These are phyloP conservation scores for Persicaria tinctoria DNA, from an alignment of 148 eudicot genomes.

Conservation along the genomic window DNA sequence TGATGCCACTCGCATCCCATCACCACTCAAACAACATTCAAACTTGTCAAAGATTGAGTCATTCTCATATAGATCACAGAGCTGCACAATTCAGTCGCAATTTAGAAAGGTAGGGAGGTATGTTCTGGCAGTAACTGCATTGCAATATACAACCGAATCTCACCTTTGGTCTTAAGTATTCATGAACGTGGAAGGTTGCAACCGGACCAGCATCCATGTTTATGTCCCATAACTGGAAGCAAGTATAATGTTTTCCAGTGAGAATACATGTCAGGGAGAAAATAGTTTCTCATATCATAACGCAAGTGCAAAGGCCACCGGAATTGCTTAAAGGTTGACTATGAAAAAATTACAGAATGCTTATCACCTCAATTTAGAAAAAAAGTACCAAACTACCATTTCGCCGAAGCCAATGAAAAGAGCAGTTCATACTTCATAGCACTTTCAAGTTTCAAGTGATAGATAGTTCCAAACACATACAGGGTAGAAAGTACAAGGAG, in stretches of 20 bases:
- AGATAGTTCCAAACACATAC: not conserved
- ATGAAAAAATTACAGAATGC: not conserved
- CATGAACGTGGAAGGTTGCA: conserved; percentile 90
- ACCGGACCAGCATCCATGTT: conserved; percentile 99
- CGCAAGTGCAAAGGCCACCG: not conserved
- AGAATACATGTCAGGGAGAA: not conserved
- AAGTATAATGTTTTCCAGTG: conserved; percentile 9
- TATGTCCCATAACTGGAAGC: conserved; percentile 90
- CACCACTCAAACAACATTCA: conserved; percentile 89
- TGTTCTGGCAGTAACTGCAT: not conserved
- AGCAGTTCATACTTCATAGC: not conserved
- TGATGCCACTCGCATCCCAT: conserved; percentile 69
- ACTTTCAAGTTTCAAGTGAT: not conserved
- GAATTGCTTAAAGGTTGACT: not conserved
- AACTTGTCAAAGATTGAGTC: conserved; percentile 28
- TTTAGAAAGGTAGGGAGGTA: not conserved
- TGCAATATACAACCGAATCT: not conserved
- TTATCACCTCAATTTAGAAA: not conserved
- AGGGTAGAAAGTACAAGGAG: not conserved
- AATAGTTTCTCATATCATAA: not conserved
- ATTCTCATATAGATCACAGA: conserved; percentile 78
- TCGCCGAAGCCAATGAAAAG: not conserved
- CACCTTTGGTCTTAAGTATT: conserved; percentile 92
- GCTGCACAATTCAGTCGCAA: conserved; percentile 31
- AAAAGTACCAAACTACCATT: not conserved